phyloP scores from a whole-genome alignment of 1,284 basidiomycete genomes.

The Boletellus sp. region DNA sequence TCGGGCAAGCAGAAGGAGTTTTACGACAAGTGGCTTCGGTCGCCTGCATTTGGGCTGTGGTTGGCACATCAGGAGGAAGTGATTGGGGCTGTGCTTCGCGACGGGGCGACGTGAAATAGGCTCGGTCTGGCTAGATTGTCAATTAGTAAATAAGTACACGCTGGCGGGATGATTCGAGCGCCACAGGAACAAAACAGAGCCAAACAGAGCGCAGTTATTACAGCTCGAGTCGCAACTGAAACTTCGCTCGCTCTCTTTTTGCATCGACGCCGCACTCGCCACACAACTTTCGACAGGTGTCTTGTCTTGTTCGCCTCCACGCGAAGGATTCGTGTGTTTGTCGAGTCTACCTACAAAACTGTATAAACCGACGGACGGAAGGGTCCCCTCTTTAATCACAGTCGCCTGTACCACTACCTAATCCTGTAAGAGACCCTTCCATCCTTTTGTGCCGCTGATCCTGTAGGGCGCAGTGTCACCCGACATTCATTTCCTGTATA shows the following conservation, averaged over 20 bases:
- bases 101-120: too few species aligned
- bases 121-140: too few species aligned
- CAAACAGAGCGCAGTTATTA: slow-evolving; percentile 26
- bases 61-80: slow-evolving; percentile 69
- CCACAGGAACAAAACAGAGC: slow-evolving; percentile 21
- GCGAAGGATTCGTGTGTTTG: slow-evolving; percentile 3
- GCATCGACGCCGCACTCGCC: slow-evolving; percentile 1
- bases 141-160: too few species aligned
- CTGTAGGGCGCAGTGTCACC: slow-evolving; percentile 23
- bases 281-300: neutral
- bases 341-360: slow-evolving; percentile 27
- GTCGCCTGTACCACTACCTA: slow-evolving; percentile 33
- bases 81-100: slow-evolving; percentile 50
- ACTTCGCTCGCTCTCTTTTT: slow-evolving; percentile 10
- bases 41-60: slow-evolving; percentile 75
- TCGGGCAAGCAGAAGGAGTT: slow-evolving; percentile 62
- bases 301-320: slow-evolving; percentile 8
- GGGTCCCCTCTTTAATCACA: slow-evolving; percentile 20
- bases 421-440: slow-evolving; percentile 30
- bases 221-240: slow-evolving; percentile 8
- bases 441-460: slow-evolving; percentile 27
- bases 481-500: slow-evolving; percentile 11
- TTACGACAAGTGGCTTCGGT: slow-evolving; percentile 70
- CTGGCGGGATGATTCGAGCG: slow-evolving; percentile 1
- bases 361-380: slow-evolving; percentile 20